Base-by-base conservation (phyloP, 176 grass and related monocot genomes). In the Rhipidocladum racemiflorum region DNA sequence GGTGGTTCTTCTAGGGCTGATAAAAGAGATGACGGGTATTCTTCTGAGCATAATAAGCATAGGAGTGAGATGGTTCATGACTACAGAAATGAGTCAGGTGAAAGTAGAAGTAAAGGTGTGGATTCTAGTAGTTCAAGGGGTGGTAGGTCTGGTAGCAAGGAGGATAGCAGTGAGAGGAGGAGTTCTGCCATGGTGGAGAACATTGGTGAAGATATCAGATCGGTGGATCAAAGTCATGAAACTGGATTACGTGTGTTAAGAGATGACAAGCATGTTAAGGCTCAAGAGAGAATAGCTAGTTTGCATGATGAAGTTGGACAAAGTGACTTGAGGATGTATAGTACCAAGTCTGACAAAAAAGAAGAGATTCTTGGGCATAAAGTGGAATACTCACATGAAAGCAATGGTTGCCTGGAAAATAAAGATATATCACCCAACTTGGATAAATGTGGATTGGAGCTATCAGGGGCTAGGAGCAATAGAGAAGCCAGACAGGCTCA, bases 151-250 rank as follows among this genome's bases (percentile, higher is more conserved):
- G 59, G 62, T 59, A 71, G 56, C 56, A 72, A 36, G 74, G 81
- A 84, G 32, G 61, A 86, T 40, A 23, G n/a, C 43, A 83, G 62
- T 60, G 75, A 87, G 36, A 89, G 81, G 57, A 88, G 61, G 57
- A 45, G 29, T 62, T 76, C 71, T 81, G 77, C 75, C 9, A 86
- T 84, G 79, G 67, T 74, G 80, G 92, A 91, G 11, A 89, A 81
- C 40, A 17, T 80, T 25, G 46, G 51, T 71, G 76, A 91, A 34
- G 70, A 81, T 76, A 72, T 21, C 28, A 84, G 15, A 73, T 34
- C 24, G 5, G 81, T 12, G 14, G 70, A 45, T 76, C 34, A 53
- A 30, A 66, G 62, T 76, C 54, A 55, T 84, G 76, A 84, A 80
- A 40, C 38, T 81, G 80, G 65, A 55, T 65, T 74, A 40, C 48